phyloP scores from a whole-genome alignment of 116 monocot genomes.

The Trichopus zeylanicus region DNA sequence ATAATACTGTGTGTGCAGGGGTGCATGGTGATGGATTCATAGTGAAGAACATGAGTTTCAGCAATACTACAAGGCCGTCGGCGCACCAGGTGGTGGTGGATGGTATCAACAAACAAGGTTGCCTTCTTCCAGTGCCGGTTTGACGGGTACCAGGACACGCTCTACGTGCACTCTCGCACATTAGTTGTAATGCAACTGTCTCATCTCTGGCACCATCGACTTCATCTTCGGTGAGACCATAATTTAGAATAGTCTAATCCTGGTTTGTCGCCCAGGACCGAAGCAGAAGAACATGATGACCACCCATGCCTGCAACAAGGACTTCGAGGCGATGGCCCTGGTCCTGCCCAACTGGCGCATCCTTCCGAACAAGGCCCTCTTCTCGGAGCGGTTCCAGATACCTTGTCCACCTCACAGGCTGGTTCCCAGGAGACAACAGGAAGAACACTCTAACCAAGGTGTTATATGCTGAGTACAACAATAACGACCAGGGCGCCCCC shows the following conservation, averaged over 20 bases:
- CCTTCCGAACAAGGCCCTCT: slow-evolving; percentile 47
- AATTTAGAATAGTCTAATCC: neutral
- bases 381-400: slow-evolving; percentile 39
- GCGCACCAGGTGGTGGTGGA: slow-evolving; percentile 31
- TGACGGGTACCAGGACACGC: slow-evolving; percentile 27
- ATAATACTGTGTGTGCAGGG: neutral
- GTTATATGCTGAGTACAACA: no score
- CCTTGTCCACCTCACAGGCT: no score
- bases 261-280: neutral
- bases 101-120: slow-evolving; percentile 3
- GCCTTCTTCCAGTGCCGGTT: slow-evolving; percentile 24
- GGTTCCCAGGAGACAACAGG: no score
- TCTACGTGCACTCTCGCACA: slow-evolving; percentile 14
- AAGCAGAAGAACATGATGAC: slow-evolving; percentile 32
- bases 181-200: slow-evolving; percentile 26
- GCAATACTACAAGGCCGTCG: slow-evolving; percentile 22
- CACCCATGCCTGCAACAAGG: slow-evolving; percentile 40
- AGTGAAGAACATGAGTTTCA: slow-evolving; percentile 16
- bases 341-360: slow-evolving; percentile 83
- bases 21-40: slow-evolving; percentile 14
- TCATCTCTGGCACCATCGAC: slow-evolving; percentile 13
- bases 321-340: slow-evolving; percentile 30
- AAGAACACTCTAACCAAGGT: no score
- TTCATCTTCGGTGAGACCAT: slow-evolving; percentile 11
- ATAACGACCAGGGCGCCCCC: no score